Evolutionary conservation across 2,329 filamentous ascomycete species (phyloP).

Genomic region (Sporothrix pallida): DNA sequence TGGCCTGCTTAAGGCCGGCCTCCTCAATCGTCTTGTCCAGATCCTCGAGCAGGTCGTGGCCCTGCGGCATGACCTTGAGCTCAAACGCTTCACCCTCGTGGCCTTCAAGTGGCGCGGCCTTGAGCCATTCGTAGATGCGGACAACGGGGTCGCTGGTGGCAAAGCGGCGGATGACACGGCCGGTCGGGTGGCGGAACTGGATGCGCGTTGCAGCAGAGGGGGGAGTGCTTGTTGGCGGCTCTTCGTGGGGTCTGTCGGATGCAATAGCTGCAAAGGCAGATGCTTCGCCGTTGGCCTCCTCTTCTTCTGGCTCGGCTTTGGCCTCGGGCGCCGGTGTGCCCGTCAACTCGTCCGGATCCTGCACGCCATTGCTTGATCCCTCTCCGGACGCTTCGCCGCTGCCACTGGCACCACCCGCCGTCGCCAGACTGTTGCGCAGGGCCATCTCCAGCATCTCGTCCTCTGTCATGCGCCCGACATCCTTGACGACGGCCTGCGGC

Average conservation of each 20-base stretch:
- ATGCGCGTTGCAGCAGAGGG: slow-evolving; percentile 81
- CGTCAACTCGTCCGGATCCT: slow-evolving; percentile 88
- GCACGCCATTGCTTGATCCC: slow-evolving; percentile 52
- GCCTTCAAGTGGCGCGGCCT: slow-evolving; percentile 81
- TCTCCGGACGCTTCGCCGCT: neutral
- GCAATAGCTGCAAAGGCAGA: slow-evolving; percentile 74
- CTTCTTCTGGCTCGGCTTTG: slow-evolving; percentile 60
- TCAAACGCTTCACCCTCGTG: slow-evolving; percentile 83
- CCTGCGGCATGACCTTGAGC: slow-evolving; percentile 77
- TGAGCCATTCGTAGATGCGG: slow-evolving; percentile 95
- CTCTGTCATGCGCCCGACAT: slow-evolving; percentile 89
- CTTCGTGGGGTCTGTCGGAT: slow-evolving; percentile 72
- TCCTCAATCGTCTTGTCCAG: slow-evolving; percentile 78
- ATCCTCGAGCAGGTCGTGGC: slow-evolving; percentile 79
- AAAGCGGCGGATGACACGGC: slow-evolving; percentile 88
- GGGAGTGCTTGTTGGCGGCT: slow-evolving; percentile 67
- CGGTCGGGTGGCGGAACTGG: slow-evolving; percentile 86
- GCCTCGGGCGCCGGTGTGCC: slow-evolving; percentile 48
- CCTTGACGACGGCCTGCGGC: slow-evolving; percentile 66
- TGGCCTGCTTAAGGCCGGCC: slow-evolving; percentile 87
- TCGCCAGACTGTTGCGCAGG: slow-evolving; percentile 81
- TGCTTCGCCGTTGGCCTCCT: slow-evolving; percentile 41
- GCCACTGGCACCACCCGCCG: slow-evolving; percentile 40
- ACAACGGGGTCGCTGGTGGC: slow-evolving; percentile 74
- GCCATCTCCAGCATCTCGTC: slow-evolving; percentile 98